Conservation (phyloP, 2,329 filamentous ascomycete species). For the Ceratocystis huliohia region DNA sequence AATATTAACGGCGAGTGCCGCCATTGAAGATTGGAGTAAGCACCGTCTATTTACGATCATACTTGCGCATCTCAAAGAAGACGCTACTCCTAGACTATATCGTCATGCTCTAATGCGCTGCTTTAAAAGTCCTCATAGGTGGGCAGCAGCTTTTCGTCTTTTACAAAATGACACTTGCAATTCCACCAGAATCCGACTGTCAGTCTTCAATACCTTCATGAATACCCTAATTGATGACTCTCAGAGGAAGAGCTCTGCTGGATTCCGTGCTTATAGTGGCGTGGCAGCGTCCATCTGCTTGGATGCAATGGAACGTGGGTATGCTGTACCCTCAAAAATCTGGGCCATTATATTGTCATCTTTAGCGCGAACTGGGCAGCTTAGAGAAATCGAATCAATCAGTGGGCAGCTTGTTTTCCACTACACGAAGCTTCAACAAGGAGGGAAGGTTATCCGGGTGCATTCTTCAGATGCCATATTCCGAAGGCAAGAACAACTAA, state of each 20-base stretch:
- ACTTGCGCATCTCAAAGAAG: conserved; percentile 25
- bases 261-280: conserved; percentile 2
- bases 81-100: conserved; percentile 21
- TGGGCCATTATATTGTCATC: conserved; percentile 14
- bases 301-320: conserved; percentile 14
- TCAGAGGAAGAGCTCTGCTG: background rate
- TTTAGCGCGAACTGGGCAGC: conserved; percentile 7
- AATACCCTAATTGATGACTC: conserved; percentile 8
- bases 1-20: conserved; percentile 29
- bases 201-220: conserved; percentile 15
- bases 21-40: conserved; percentile 30
- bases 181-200: conserved; percentile 3
- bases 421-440: conserved; percentile 1
- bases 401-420: background rate
- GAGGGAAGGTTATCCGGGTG: conserved; percentile 6
- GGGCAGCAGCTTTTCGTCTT: conserved; percentile 23
- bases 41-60: conserved; percentile 36
- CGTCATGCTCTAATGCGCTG: conserved; percentile 24
- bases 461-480: conserved; percentile 18
- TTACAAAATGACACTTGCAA: conserved; percentile 9
- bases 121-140: conserved; percentile 26
- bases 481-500: background rate
- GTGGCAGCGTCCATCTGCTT: conserved; percentile 12
- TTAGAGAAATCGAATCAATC: conserved; percentile 9
- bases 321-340: conserved; percentile 8